A percentile compares a stretch with the other conserved stretches of the same genome.
Conservation (phyloP, 257 asterid species). For the Solanum etuberosum region DNA sequence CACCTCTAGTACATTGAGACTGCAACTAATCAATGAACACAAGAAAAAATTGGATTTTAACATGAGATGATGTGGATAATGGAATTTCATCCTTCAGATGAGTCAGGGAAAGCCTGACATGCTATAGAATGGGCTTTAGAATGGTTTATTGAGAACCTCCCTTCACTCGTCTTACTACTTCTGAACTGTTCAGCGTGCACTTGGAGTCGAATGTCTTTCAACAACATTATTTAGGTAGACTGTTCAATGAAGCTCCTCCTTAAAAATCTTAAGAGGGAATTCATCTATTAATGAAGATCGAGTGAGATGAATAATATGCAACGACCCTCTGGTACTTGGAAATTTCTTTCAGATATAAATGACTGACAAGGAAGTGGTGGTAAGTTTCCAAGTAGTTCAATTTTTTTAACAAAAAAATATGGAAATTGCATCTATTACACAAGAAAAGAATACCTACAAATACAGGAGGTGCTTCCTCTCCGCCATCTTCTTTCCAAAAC, state of each 20-base stretch:
- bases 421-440: background rate
- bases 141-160: background rate
- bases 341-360: background rate
- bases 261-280: background rate
- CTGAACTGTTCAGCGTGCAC: background rate
- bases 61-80: background rate
- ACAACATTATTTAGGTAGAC: background rate
- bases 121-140: background rate
- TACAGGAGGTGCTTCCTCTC: slow-evolving; percentile 98
- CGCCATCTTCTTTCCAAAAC: slow-evolving; percentile 97
- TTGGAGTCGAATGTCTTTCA: background rate
- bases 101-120: background rate
- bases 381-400: background rate
- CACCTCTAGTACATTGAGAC: background rate
- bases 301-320: background rate
- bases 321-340: background rate
- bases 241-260: background rate
- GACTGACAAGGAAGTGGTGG: background rate
- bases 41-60: background rate
- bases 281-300: background rate
- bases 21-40: background rate
- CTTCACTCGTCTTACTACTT: background rate
- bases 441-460: slow-evolving; percentile 71
- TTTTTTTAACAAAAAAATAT: background rate
- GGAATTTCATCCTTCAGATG: background rate